Evolutionary conservation across 2,329 filamentous ascomycete genomes (phyloP).

Genomic region (Aspergillus melleus): DNA sequence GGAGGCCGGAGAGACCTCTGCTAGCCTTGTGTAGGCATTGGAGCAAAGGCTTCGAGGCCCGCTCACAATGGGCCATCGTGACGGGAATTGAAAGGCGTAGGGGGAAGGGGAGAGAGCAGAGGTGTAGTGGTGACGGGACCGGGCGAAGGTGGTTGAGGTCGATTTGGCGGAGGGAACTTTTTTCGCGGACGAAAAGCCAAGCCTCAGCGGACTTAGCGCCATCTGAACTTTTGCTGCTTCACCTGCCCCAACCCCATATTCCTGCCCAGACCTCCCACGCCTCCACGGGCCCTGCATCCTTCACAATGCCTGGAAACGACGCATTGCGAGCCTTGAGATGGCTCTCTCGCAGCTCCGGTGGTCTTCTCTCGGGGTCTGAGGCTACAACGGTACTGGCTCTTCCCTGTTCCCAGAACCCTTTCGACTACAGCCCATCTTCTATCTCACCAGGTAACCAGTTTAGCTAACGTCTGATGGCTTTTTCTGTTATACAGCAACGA

Average conservation of each 20-base stretch:
- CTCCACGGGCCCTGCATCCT: neutral
- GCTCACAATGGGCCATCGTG: conserved; percentile 44
- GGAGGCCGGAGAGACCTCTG: conserved; percentile 32
- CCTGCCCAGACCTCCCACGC: conserved; percentile 9
- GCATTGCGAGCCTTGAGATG: conserved; percentile 38
- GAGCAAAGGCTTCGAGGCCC: conserved; percentile 44
- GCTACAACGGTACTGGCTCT: conserved; percentile 35
- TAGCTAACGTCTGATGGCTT: conserved; percentile 22
- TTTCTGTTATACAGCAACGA: conserved; percentile 39
- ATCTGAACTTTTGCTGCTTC: conserved; percentile 36
- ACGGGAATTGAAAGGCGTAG: conserved; percentile 6
- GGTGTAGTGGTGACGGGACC: conserved; percentile 20
- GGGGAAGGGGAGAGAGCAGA: conserved; percentile 15
- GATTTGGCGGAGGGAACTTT: conserved; percentile 35
- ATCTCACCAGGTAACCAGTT: neutral
- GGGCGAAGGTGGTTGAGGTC: conserved; percentile 8
- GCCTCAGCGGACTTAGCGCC: conserved; percentile 33
- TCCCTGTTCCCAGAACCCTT: conserved; percentile 2
- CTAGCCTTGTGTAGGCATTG: conserved; percentile 43
- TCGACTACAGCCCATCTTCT: neutral
- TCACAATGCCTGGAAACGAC: conserved; percentile 39
- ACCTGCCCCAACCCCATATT: conserved; percentile 12
- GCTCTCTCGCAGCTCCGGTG: conserved; percentile 39
- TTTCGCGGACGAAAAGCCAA: conserved; percentile 36
- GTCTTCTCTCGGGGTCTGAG: conserved; percentile 35